phyloP scores from a whole-genome alignment of 257 asterid species.

The Salvia hispanica region DNA sequence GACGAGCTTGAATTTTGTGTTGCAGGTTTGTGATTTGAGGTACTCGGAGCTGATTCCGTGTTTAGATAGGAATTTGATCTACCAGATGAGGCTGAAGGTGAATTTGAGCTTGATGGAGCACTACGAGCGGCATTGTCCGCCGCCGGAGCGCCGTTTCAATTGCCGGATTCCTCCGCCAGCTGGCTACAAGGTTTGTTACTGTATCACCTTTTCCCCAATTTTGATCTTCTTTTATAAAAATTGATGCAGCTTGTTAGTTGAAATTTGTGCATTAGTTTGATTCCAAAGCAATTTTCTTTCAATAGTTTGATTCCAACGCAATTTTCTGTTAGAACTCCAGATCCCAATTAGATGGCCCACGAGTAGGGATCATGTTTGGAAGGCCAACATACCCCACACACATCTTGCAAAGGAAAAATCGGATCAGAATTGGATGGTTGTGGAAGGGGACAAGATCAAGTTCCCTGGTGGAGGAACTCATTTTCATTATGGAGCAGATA shows the following conservation, averaged over 20 bases:
- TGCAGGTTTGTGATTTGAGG: slow-evolving; percentile 80
- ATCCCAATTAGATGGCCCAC: slow-evolving; percentile 91
- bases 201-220: not conserved
- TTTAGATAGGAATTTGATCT: slow-evolving; percentile 68
- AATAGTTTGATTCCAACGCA: slow-evolving; percentile 50
- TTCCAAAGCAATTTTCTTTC: not conserved
- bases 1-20: slow-evolving; percentile 4
- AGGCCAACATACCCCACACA: slow-evolving; percentile 89
- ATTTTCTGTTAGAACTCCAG: slow-evolving; percentile 78
- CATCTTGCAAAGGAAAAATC: slow-evolving; percentile 94
- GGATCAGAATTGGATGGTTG: slow-evolving; percentile 94
- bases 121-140: slow-evolving; percentile 94
- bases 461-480: slow-evolving; percentile 99
- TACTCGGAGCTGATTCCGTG: slow-evolving; percentile 91
- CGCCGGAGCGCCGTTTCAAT: slow-evolving; percentile 73
- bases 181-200: slow-evolving; percentile 81
- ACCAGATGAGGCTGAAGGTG: slow-evolving; percentile 68
- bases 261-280: slow-evolving; percentile 2
- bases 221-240: not conserved
- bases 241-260: not conserved
- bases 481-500: slow-evolving; percentile 87
- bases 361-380: slow-evolving; percentile 95
- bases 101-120: slow-evolving; percentile 93
- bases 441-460: slow-evolving; percentile 81
- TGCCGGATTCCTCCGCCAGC: slow-evolving; percentile 90